Evolutionary conservation across 1,139 yeast species (phyloP).

Genomic region (Yamadazyma atmosphaerica): DNA sequence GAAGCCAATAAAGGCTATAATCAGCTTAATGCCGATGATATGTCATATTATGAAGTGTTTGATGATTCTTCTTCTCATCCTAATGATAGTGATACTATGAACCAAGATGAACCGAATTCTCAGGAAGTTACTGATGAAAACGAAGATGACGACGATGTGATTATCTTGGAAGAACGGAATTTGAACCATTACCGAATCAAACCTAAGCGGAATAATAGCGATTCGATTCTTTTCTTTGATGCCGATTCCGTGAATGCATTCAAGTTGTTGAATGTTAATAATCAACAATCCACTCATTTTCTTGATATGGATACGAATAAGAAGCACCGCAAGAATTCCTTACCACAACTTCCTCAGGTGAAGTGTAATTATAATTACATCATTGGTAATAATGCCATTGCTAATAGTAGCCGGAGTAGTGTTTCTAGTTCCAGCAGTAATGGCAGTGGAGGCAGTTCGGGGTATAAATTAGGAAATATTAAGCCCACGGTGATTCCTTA

Average conservation of each 20-base stretch:
- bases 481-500: constrained; percentile 43
- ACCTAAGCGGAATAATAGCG: constrained; percentile 37
- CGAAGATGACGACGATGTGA: constrained; percentile 34
- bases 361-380: constrained; percentile 44
- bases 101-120: constrained; percentile 5
- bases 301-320: constrained; percentile 21
- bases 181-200: constrained; percentile 21
- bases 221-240: constrained; percentile 37
- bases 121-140: constrained; percentile 18
- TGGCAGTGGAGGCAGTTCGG: background rate
- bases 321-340: constrained; percentile 65
- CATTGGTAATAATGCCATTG: constrained; percentile 30
- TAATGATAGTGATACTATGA: constrained; percentile 5
- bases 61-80: constrained; percentile 6
- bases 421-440: constrained; percentile 35
- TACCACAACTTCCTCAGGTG: constrained; percentile 68
- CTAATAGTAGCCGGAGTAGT: background rate
- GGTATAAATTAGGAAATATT: constrained; percentile 46
- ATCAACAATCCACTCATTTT: constrained; percentile 10
- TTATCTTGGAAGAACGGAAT: constrained; percentile 36
- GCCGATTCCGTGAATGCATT: constrained; percentile 46
- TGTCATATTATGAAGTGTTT: constrained; percentile 2
- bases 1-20: constrained; percentile 16
- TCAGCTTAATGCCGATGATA: constrained; percentile 2
- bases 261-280: constrained; percentile 43